Conservation (phyloP, 2,329 filamentous ascomycete genomes). For the Aspergillus spinulosporus region DNA sequence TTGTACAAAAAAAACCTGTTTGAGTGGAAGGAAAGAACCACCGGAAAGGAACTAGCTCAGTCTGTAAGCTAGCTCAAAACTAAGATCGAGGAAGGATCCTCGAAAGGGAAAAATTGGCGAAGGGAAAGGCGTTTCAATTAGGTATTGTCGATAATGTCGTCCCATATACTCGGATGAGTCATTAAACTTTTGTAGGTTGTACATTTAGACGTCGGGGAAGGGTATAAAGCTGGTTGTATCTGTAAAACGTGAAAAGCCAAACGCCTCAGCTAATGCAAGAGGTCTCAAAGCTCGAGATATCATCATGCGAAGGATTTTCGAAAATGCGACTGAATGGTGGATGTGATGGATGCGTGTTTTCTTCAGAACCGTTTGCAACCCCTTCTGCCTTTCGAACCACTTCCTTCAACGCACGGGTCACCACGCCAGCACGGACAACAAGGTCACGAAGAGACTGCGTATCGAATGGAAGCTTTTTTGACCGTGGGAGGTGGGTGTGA, state of each 20-base stretch:
- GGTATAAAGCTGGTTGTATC: conserved; percentile 14
- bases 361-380: conserved; percentile 37
- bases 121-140: conserved; percentile 13
- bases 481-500: conserved; percentile 29
- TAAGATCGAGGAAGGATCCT: neutral
- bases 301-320: conserved; percentile 39
- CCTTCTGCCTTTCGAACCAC: conserved; percentile 52
- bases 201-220: conserved; percentile 13
- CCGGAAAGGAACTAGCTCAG: conserved; percentile 14
- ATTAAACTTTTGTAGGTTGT: conserved; percentile 21
- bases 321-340: conserved; percentile 53
- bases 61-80: neutral
- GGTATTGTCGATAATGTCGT: conserved; percentile 16
- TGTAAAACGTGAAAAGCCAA: conserved; percentile 13
- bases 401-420: conserved; percentile 52
- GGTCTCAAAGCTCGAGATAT: conserved; percentile 33
- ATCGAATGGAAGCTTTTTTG: conserved; percentile 64
- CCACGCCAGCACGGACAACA: conserved; percentile 53
- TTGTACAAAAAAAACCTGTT: conserved; percentile 28
- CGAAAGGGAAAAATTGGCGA: neutral
- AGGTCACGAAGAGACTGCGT: conserved; percentile 64
- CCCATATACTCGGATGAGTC: conserved; percentile 20
- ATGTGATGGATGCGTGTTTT: conserved; percentile 35
- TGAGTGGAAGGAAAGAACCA: conserved; percentile 12
- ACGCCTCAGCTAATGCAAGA: conserved; percentile 27